These are phyloP conservation scores for Solanum chacoense DNA, from an alignment of 305 asterid species.

Conservation along the genomic window DNA sequence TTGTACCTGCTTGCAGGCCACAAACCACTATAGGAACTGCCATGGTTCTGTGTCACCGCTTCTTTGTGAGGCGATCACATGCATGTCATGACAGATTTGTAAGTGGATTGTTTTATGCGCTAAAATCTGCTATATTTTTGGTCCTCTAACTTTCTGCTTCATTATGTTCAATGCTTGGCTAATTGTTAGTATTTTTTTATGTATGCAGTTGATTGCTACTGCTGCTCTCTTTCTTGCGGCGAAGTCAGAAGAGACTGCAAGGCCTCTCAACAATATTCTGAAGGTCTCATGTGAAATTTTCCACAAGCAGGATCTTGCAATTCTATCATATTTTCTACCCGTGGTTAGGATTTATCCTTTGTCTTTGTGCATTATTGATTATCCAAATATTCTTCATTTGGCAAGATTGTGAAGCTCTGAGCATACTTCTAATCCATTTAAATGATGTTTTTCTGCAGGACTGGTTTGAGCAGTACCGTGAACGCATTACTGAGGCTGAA, in stretches of 20 bases:
- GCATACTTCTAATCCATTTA: not conserved
- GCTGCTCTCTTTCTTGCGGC: slow-evolving; percentile 89
- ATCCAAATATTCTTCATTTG: not conserved
- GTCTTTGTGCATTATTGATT: slow-evolving; percentile 2
- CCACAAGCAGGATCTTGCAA: slow-evolving; percentile 65
- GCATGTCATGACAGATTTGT: slow-evolving; percentile 97
- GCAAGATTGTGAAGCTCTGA: not conserved
- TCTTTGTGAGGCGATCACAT: slow-evolving; percentile 85
- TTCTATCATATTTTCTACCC: slow-evolving; percentile 60
- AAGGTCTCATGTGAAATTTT: slow-evolving; percentile 65
- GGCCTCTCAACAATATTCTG: slow-evolving; percentile 74
- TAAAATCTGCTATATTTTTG: not conserved
- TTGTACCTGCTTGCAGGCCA: slow-evolving; percentile 48
- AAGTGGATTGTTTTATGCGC: slow-evolving; percentile 15
- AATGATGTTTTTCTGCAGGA: slow-evolving; percentile 34
- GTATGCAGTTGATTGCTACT: slow-evolving; percentile 80
- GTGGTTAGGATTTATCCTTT: slow-evolving; percentile 40
- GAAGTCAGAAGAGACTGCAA: slow-evolving; percentile 89
- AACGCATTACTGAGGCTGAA: slow-evolving; percentile 77
- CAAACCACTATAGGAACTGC: slow-evolving; percentile 93
- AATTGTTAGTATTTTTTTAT: slow-evolving; percentile 8
- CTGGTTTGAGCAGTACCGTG: slow-evolving; percentile 96
- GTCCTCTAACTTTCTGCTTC: not conserved
- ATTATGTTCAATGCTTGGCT: not conserved
- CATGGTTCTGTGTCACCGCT: slow-evolving; percentile 93